Percentiles rank a stretch among this genome's conserved stretches.
These are phyloP conservation scores for Berberis thunbergii DNA, from an alignment of 164 flowering plant species.

Conservation along the genomic window DNA sequence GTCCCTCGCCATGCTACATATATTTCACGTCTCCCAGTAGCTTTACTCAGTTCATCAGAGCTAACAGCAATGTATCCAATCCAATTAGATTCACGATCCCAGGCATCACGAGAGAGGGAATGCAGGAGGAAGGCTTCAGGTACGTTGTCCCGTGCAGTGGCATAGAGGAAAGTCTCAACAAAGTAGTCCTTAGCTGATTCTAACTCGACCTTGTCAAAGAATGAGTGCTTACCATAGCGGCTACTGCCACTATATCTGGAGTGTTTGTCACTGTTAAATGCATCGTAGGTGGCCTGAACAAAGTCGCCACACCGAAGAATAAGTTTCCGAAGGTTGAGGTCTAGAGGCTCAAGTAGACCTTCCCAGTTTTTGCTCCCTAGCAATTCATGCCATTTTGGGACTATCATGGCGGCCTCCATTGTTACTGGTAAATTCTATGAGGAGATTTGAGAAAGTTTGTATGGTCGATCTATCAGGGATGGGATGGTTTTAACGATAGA, in stretches of 20 bases:
- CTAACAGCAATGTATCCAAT: slow-evolving; percentile 75
- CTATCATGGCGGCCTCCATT: slow-evolving; percentile 7
- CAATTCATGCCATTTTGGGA: slow-evolving; percentile 48
- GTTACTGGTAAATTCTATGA: neutral
- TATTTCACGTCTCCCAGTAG: slow-evolving; percentile 60
- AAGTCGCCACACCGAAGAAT: slow-evolving; percentile 85
- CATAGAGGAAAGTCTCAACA: slow-evolving; percentile 53
- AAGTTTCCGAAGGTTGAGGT: slow-evolving; percentile 50
- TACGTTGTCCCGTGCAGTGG: slow-evolving; percentile 43
- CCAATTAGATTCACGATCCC: slow-evolving; percentile 93
- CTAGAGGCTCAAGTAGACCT: slow-evolving; percentile 50
- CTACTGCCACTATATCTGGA: slow-evolving; percentile 70
- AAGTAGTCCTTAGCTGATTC: slow-evolving; percentile 23
- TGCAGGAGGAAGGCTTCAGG: slow-evolving; percentile 44
- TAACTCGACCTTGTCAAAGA: slow-evolving; percentile 47
- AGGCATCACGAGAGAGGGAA: slow-evolving; percentile 50
- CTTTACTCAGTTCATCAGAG: slow-evolving; percentile 30
- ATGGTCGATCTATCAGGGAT: no score
- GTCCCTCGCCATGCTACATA: slow-evolving; percentile 74
- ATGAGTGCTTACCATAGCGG: slow-evolving; percentile 50
- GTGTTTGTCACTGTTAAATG: slow-evolving; percentile 74
- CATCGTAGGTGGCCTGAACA: slow-evolving; percentile 78
- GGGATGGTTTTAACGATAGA: no score
- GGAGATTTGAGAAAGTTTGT: no score
- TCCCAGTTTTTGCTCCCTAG: slow-evolving; percentile 65